Base-by-base conservation (phyloP, 2,329 filamentous ascomycete genomes). In the Claviceps monticola region DNA sequence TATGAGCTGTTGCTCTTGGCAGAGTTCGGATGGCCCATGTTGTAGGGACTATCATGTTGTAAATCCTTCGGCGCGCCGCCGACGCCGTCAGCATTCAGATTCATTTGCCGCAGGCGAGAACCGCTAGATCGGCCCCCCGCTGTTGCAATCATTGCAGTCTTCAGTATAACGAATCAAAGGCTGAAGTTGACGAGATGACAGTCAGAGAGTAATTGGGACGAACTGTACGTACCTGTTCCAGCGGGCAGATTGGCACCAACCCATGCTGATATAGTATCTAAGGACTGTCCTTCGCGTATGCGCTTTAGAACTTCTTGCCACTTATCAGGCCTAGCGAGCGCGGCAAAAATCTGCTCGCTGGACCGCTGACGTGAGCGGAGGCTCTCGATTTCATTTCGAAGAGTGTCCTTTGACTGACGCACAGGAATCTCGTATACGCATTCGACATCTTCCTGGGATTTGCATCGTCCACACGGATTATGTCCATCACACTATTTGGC, bases 341-440 rank as follows among this genome's bases (percentile, higher is more conserved):
- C 79, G 3, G 72, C 66, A 29, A 83, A 66, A 48, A 83, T 72
- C 34, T 71, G 71, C 26, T 82, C 75, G 61, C 67, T 79, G 45
- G 73, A 73, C 21, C 71, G 73, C 59, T 81, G 75, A 43, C 75
- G 73, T 16, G 70, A 69, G 47, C 75, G 75, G 38, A 83, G 65
- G 26, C 64, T 65, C 50, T 83, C 80, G 54, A 83, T 79, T 58
- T 83, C 79, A 59, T 67, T 68, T 45, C 80, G 74, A 5, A 83
- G 70, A 50, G 74, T 73, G 54, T 82, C 79, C 55, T 83, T 83
- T 11, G 79, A 82, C 57, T 82, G 79, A 45, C 80, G 78, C 5
- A 83, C 74, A 0, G 79, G 80, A 7, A 80, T 61, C 56, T 83
- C 78, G 66, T 83, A 83, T 23, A 80, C 60, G 55, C 80, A 83